Evolutionary conservation across 1,139 yeast genomes (phyloP), one percentile per base, ranked within the genome.

Genomic region (Kodamaea derodonti): DNA sequence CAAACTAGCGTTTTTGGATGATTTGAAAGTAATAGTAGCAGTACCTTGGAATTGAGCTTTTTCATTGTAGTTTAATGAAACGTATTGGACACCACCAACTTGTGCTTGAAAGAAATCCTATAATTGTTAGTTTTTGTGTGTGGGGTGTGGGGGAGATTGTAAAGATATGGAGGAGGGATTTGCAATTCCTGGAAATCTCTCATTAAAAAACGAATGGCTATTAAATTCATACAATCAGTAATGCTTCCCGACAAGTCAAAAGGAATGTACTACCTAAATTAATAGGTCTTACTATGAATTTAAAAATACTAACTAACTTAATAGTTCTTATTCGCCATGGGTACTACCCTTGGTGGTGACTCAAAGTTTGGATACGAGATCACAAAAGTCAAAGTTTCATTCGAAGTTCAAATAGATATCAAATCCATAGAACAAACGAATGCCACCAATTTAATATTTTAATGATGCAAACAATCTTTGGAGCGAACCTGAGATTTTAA

Each of bases 21-120:
- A 68, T 57, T 70, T 78, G 72, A 92, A 92, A 41, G 82, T 72
- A 51, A 92, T 76, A 42, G 94, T 87, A 41, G 95, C 96, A 65
- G 80, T 78, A 61, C 98, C 98, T 48, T 84, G 84, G 47, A 95
- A 87, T 61, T 79, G 80, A 35, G 98, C 98, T 57, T 75, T 80
- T 62, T 84, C 87, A 58, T 86, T 87, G 72, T 85, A 92, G 46
- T 83, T 74, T 54, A 90, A 75, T 38, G 78, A 71, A 55, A 86
- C 81, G 45, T 73, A 72, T 46, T 69, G 69, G 49, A 92, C 87
- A 47, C 90, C 87, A 49, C 98, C 98, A 51, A 92, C 78, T 65
- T 85, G 88, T 41, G 84, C 74, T 54, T 80, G 76, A 64, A 92
- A 88, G 65, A 87, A 92, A 65, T 87, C 95, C 95, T 87, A 70